Evolutionary conservation across 2,329 filamentous ascomycete genomes (phyloP).

Genomic region (Dactylellina parvicollis): DNA sequence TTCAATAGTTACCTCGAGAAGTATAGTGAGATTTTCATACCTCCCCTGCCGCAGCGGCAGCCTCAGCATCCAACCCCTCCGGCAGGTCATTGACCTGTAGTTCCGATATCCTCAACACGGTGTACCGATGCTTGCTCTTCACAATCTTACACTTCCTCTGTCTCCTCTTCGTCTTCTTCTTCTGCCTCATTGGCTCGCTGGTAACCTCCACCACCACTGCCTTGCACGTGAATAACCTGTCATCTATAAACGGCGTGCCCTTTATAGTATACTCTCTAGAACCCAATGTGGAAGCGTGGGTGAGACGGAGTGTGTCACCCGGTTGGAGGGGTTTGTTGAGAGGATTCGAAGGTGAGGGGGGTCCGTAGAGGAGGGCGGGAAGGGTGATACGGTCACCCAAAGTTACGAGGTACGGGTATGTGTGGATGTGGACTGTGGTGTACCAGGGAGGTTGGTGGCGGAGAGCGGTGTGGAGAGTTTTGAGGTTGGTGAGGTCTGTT

Average conservation of each 20-base stretch:
- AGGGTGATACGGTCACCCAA: conserved; percentile 78
- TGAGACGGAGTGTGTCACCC: conserved; percentile 86
- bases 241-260: conserved; percentile 82
- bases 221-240: conserved; percentile 83
- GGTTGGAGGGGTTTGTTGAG: conserved; percentile 60
- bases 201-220: conserved; percentile 87
- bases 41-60: conserved; percentile 59
- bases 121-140: conserved; percentile 90
- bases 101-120: conserved; percentile 84
- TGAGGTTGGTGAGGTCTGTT: conserved; percentile 29
- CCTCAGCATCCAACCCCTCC: conserved; percentile 65
- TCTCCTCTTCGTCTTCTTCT: conserved; percentile 83
- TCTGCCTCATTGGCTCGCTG: conserved; percentile 77
- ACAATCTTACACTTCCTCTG: conserved; percentile 78
- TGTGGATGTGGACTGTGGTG: conserved; percentile 81
- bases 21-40: too few species aligned
- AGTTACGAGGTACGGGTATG: conserved; percentile 80
- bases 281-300: conserved; percentile 83
- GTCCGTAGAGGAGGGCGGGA: conserved; percentile 76
- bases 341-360: conserved; percentile 20
- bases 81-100: conserved; percentile 73
- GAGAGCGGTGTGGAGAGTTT: conserved; percentile 68
- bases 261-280: conserved; percentile 91
- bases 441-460: conserved; percentile 79
- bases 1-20: too few species aligned